Evolutionary conservation across 352 stramenopile species (phyloP), one percentile per base, ranked within the genome.

Genomic region (Pythium graminicola): DNA sequence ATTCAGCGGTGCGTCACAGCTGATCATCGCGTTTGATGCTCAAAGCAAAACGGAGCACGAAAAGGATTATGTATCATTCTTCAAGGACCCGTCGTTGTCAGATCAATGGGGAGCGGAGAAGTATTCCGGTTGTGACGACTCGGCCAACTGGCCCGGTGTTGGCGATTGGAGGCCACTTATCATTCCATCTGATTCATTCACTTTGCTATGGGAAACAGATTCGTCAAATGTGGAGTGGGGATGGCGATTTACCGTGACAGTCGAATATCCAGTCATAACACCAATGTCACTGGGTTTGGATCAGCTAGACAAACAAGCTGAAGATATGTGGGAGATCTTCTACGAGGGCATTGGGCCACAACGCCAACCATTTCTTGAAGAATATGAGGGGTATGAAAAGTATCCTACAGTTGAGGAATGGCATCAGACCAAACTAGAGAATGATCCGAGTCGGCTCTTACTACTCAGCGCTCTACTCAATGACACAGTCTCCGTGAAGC

Each of bases 191-290:
- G 78, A 87, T 26, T 86, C 79, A 6, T 96, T 95, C 44, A 85
- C 70, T 19, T 48, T 96, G 16, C 58, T 93, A 17, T 97, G 91
- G 80, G 73, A 64, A 43, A 91, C 84, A 0, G 88, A 97, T 62
- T 67, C 66, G 0, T 85, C 78, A 7, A 96, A 95, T 56, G 83
- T 90, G 23, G 86, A 95, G 22, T 97, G 88, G 88, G 85, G 85
- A 0, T 93, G 81, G 72, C 82, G 86, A 41, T 90, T 93, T 39
- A 86, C 69, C 7, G 78, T 93, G 0, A 68, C 62, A 16, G 77
- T 80, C 5, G 72, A 85, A 22, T 93, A 86, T 61, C 39, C 69
- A 74, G 14, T 48, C 74, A 5, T 57, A 72, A 17, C 64, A 22
- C 69, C 81, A 9, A 45, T 82, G 5, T 54, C 79, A 16, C 64